Percentiles rank a stretch among this genome's conserved stretches.
phyloP scores from a whole-genome alignment of 2,329 filamentous ascomycete genomes.

The Chrysoporthe puriensis region DNA sequence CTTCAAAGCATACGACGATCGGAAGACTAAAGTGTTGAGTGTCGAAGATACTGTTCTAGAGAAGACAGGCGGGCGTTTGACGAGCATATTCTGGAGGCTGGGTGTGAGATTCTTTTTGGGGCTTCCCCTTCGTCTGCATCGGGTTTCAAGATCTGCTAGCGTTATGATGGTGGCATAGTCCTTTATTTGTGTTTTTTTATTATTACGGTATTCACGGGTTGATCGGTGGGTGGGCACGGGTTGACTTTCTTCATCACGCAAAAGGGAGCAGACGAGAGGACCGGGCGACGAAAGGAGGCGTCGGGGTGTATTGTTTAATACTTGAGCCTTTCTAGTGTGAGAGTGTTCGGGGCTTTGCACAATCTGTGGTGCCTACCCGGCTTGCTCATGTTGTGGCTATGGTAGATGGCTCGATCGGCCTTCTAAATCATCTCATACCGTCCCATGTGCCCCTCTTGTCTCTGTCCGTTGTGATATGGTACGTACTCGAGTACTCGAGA shows the following conservation, averaged over 20 bases:
- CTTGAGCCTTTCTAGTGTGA: background rate
- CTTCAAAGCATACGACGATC: background rate
- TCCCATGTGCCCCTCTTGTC: background rate
- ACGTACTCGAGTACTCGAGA: too few species aligned
- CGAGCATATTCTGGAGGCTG: background rate
- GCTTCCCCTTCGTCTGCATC: background rate
- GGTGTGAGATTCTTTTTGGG: background rate
- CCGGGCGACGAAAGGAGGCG: conserved; percentile 1
- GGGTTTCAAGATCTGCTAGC: background rate
- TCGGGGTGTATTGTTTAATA: conserved; percentile 7
- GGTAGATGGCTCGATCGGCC: background rate
- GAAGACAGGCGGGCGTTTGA: background rate
- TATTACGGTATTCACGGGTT: background rate
- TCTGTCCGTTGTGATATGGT: background rate
- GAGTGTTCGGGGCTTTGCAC: background rate
- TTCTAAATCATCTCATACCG: background rate
- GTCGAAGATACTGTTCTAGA: background rate
- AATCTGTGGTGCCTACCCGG: background rate
- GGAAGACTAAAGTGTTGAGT: background rate
- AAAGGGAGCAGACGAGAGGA: background rate
- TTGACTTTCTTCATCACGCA: background rate
- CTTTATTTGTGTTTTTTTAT: background rate
- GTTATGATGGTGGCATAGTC: background rate
- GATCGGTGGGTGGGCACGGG: background rate
- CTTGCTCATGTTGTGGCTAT: background rate